Conservation (phyloP, 2,329 filamentous ascomycete genomes). For the Calonectria pseudoreteaudii region DNA sequence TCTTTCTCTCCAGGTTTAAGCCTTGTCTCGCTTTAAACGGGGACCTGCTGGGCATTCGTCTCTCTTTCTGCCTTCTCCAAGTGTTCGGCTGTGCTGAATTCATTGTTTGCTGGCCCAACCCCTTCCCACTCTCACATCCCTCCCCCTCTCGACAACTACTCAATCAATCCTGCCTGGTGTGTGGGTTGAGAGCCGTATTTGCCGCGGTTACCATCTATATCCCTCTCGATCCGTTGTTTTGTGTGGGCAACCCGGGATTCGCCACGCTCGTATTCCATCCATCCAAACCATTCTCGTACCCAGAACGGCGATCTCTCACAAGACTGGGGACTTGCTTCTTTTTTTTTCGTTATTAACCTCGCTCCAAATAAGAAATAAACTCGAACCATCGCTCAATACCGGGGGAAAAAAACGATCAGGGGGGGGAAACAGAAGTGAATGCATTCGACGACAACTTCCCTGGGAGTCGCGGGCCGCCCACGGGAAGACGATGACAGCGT, state of each 20-base stretch:
- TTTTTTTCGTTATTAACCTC: neutral
- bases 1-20: neutral
- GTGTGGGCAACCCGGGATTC: neutral
- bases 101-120: neutral
- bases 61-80: neutral
- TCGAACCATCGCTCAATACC: neutral
- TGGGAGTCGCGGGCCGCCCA: neutral
- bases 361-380: neutral
- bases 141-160: neutral
- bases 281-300: neutral
- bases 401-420: neutral
- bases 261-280: neutral
- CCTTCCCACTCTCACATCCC: neutral
- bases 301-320: neutral
- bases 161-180: neutral
- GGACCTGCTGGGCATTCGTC: neutral
- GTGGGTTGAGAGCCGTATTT: neutral
- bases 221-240: neutral
- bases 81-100: constrained; percentile 2
- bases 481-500: constrained; percentile 21
- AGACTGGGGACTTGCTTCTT: neutral
- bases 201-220: neutral
- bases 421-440: neutral
- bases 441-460: neutral
- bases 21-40: neutral